A percentile compares a stretch with the other conserved stretches of the same genome.
Conservation (phyloP, 164 flowering plant genomes). For the Houttuynia cordata region DNA sequence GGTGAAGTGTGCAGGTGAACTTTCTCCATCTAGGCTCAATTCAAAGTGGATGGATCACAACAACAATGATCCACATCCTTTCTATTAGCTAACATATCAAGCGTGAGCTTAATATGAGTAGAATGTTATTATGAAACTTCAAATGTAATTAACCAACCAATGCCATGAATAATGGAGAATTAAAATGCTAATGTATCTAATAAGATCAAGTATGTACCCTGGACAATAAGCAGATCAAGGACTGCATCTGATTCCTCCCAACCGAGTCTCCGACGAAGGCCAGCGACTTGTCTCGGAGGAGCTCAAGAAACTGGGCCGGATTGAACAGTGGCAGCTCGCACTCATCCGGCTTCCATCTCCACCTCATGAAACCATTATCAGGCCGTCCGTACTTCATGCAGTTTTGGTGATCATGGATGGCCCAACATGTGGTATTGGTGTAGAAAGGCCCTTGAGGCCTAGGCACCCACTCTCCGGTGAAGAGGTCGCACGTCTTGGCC, state of each 20-base stretch:
- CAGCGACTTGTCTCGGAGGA: conserved; percentile 46
- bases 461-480: conserved; percentile 63
- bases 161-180: too few relatives aligned
- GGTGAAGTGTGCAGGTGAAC: too few relatives aligned
- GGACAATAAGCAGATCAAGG: conserved; percentile 65
- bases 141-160: too few relatives aligned
- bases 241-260: conserved; percentile 73
- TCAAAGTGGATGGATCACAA: too few relatives aligned
- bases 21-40: too few relatives aligned
- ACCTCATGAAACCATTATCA: conserved; percentile 47
- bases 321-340: conserved; percentile 56
- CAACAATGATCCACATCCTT: too few relatives aligned
- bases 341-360: conserved; percentile 73
- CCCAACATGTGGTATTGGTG: conserved; percentile 53
- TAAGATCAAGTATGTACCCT: conserved; percentile 31
- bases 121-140: too few relatives aligned
- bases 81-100: too few relatives aligned
- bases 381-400: conserved; percentile 75
- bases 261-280: conserved; percentile 82
- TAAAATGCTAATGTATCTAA: not conserved
- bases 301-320: conserved; percentile 43
- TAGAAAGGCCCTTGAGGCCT: conserved; percentile 52
- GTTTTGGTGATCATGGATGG: conserved; percentile 64
- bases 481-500: conserved; percentile 35
- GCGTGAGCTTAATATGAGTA: too few relatives aligned